These are phyloP conservation scores for Brassica nigra DNA, from an alignment of 345 rosid species.

Conservation along the genomic window DNA sequence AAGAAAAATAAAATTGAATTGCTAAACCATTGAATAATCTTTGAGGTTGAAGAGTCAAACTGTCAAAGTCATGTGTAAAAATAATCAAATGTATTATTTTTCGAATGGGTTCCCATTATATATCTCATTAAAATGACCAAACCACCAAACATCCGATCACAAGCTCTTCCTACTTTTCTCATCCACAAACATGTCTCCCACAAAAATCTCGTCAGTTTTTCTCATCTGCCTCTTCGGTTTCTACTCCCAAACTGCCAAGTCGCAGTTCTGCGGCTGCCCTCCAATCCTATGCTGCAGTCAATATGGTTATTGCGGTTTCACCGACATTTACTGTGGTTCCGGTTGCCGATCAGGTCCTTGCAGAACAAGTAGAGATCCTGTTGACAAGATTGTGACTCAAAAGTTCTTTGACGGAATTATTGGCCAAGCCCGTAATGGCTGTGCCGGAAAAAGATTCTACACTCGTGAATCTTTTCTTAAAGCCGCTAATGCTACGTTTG, in stretches of 20 bases:
- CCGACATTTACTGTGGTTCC: slow-evolving; percentile 27
- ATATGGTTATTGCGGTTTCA: slow-evolving; percentile 35
- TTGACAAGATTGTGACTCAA: slow-evolving; percentile 39
- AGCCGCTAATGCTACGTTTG: slow-evolving; percentile 35
- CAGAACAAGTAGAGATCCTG: not conserved
- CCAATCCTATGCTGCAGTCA: slow-evolving; percentile 45
- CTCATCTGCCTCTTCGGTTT: slow-evolving; percentile 20
- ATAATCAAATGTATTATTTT: not conserved
- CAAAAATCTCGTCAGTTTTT: not conserved
- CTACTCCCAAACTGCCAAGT: slow-evolving; percentile 2
- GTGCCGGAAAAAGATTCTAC: slow-evolving; percentile 56
- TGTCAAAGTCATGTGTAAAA: not conserved
- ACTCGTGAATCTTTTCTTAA: slow-evolving; percentile 41
- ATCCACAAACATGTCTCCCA: slow-evolving; percentile 21
- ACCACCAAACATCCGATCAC: not conserved
- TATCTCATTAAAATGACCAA: not conserved
- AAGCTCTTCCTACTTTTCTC: not conserved
- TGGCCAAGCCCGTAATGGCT: slow-evolving; percentile 36
- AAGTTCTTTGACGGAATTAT: slow-evolving; percentile 50
- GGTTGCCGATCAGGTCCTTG: slow-evolving; percentile 59
- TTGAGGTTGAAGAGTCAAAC: not conserved
- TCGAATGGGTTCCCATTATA: not conserved
- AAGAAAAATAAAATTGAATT: not conserved
- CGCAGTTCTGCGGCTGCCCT: slow-evolving; percentile 48
- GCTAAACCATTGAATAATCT: not conserved